Conservation (phyloP, 768 basidiomycete species). For the Saitozyma sp. region DNA sequence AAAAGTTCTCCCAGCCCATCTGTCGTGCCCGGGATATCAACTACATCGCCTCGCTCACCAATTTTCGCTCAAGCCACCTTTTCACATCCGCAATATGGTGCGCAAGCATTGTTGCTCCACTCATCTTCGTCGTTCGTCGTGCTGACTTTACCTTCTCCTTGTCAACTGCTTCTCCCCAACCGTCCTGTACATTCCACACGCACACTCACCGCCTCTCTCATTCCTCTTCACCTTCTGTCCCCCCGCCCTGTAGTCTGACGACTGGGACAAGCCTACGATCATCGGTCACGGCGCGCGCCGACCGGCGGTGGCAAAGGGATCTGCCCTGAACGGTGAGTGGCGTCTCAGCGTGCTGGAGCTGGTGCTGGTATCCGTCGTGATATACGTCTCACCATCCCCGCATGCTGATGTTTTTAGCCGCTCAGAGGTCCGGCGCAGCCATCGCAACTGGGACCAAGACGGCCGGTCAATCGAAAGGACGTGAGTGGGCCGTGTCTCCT, state of each 20-base stretch:
- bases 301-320: constrained; percentile 36
- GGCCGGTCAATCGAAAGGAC: constrained; percentile 43
- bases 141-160: too few relatives aligned
- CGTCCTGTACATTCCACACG: too few relatives aligned
- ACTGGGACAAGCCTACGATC: constrained; percentile 36
- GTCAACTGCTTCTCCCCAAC: too few relatives aligned
- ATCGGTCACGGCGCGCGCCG: constrained; percentile 33
- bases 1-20: too few relatives aligned
- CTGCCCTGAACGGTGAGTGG: constrained; percentile 34
- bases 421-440: constrained; percentile 40
- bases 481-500: constrained; percentile 23
- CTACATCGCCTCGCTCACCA: too few relatives aligned
- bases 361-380: neutral
- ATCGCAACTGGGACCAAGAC: constrained; percentile 39
- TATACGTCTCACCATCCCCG: neutral
- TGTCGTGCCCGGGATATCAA: too few relatives aligned
- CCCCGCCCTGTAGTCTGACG: constrained; percentile 31
- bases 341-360: too few relatives aligned
- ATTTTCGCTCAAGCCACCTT: too few relatives aligned
- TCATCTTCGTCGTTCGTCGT: too few relatives aligned
- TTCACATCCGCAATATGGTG: too few relatives aligned
- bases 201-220: neutral
- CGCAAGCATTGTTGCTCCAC: too few relatives aligned
- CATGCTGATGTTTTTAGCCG: constrained; percentile 21
- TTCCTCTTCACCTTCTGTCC: neutral